Evolutionary conservation across 495 filamentous ascomycete species (phyloP).

Genomic region (Lasiosphaeria ovina): DNA sequence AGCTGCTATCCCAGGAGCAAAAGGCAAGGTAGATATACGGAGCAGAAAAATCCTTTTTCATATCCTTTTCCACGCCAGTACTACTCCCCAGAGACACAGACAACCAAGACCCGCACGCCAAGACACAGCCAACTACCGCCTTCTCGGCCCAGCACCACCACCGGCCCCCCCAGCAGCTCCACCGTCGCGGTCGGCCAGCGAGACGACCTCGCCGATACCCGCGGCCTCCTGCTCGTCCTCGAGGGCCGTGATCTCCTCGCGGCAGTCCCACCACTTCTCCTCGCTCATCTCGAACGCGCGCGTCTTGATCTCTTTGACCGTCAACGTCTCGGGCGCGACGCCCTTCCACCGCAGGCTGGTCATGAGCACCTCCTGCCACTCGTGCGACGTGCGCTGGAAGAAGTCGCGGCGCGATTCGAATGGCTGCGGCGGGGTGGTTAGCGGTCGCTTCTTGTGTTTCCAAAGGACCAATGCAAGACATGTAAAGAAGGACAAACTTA

Average conservation of each 20-base stretch:
- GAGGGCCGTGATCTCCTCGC: conserved; percentile 87
- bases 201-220: conserved; percentile 93
- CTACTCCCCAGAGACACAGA: too few species aligned
- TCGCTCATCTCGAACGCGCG: conserved; percentile 85
- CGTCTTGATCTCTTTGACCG: conserved; percentile 87
- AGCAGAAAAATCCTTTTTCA: too few species aligned
- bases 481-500: conserved; percentile 23
- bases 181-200: conserved; percentile 73
- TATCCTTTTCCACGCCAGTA: too few species aligned
- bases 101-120: too few species aligned
- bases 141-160: conserved; percentile 38
- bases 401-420: conserved; percentile 93
- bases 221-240: conserved; percentile 97
- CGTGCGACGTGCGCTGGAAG: conserved; percentile 79
- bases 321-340: conserved; percentile 57
- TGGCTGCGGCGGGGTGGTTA: conserved; percentile 46
- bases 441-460: neutral
- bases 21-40: too few species aligned
- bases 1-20: too few species aligned
- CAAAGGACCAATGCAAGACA: neutral
- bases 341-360: conserved; percentile 61
- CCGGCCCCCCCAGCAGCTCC: conserved; percentile 52
- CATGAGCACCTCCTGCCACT: conserved; percentile 86
- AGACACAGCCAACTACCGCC: conserved; percentile 20
- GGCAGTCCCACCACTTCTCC: conserved; percentile 97